Evolutionary conservation across 768 basidiomycete genomes (phyloP).

Genomic region (Rubroboletus pulcherrimus): DNA sequence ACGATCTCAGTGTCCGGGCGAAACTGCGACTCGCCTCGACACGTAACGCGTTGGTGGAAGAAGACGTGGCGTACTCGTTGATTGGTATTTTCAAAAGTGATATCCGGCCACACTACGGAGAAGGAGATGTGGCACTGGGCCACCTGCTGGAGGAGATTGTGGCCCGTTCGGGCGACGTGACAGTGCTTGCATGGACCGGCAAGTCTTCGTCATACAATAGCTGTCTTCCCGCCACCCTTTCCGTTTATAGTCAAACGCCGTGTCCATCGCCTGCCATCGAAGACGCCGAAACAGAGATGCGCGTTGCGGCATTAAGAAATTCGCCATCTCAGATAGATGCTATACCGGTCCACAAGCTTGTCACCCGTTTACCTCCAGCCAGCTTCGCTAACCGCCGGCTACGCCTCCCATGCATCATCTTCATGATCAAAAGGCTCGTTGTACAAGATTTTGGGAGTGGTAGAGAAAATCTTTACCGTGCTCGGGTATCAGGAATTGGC

Average conservation of each 20-base stretch:
- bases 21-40: conserved; percentile 9
- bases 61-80: conserved; percentile 10
- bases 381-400: conserved; percentile 3
- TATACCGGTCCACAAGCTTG: background rate
- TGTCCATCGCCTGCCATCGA: background rate
- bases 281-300: background rate
- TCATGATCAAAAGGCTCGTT: conserved; percentile 1
- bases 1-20: background rate
- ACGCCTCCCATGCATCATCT: conserved; percentile 9
- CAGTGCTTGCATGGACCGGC: conserved; percentile 3
- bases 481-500: conserved; percentile 4
- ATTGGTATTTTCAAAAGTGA: conserved; percentile 14
- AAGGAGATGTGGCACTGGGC: conserved; percentile 1
- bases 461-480: background rate
- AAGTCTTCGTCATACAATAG: conserved; percentile 6
- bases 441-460: background rate
- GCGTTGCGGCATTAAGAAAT: background rate
- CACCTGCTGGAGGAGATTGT: conserved; percentile 8
- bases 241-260: background rate
- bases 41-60: background rate
- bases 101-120: conserved; percentile 1
- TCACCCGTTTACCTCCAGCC: background rate
- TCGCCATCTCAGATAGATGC: background rate
- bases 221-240: conserved; percentile 3
- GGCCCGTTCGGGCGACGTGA: background rate